Conservation (phyloP, 1,139 yeast species). For the Taiozyma sp. region DNA sequence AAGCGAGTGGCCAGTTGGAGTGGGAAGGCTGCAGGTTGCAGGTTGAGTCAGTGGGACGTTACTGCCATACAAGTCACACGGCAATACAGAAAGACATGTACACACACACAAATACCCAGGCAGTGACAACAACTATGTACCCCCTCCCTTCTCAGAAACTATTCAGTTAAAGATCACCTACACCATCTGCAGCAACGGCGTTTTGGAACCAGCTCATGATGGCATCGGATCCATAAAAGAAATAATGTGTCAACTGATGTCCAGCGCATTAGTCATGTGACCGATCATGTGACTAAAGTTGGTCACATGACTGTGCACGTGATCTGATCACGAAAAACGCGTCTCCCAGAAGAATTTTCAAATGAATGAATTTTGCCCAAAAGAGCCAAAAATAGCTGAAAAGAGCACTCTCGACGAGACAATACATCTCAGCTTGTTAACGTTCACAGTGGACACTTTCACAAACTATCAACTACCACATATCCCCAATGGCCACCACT, state of each 20-base stretch:
- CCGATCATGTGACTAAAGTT: too few species aligned
- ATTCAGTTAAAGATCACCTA: background rate
- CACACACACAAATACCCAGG: background rate
- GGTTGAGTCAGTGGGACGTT: background rate
- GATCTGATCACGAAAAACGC: background rate
- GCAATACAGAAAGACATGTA: too few species aligned
- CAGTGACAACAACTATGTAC: background rate
- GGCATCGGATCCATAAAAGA: background rate
- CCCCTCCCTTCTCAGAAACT: background rate
- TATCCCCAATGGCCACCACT: constrained; percentile 25
- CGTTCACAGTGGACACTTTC: too few species aligned
- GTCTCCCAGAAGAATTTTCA: constrained; percentile 1
- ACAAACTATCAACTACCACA: too few species aligned
- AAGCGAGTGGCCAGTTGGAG: too few species aligned
- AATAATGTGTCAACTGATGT: constrained; percentile 1
- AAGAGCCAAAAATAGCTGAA: background rate
- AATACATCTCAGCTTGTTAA: too few species aligned
- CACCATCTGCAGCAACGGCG: background rate
- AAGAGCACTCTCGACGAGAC: background rate
- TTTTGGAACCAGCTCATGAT: background rate
- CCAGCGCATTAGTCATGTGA: too few species aligned
- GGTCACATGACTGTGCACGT: background rate
- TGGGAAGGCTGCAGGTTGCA: background rate
- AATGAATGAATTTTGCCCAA: background rate
- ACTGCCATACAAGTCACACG: background rate